phyloP scores from a whole-genome alignment of 2,329 filamentous ascomycete genomes.

The Penicillium sp. region DNA sequence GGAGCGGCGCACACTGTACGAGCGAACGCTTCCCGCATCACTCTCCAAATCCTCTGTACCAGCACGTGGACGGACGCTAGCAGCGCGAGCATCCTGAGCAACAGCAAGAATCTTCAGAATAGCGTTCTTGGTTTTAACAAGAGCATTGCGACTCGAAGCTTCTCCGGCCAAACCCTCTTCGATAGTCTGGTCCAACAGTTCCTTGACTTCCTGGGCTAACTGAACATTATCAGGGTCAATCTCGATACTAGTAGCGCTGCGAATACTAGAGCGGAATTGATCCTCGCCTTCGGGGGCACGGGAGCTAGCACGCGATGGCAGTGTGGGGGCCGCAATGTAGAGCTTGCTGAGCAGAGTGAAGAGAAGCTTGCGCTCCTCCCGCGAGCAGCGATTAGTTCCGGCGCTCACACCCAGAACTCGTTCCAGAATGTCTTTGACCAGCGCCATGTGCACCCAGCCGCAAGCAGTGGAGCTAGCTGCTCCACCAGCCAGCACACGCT shows the following conservation, averaged over 20 bases:
- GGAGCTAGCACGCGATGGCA: conserved; percentile 44
- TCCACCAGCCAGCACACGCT: conserved; percentile 48
- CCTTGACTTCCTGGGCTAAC: conserved; percentile 58
- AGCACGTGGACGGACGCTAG: conserved; percentile 39
- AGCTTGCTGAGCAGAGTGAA: conserved; percentile 80
- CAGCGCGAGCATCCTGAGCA: conserved; percentile 51
- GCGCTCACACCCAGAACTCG: conserved; percentile 61
- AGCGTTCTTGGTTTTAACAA: conserved; percentile 52
- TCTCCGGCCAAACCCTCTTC: conserved; percentile 49
- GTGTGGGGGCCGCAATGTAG: conserved; percentile 70
- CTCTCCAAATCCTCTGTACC: conserved; percentile 38
- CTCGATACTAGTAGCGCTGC: conserved; percentile 54
- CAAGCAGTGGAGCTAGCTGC: conserved; percentile 63
- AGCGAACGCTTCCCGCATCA: conserved; percentile 38
- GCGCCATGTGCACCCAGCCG: conserved; percentile 76
- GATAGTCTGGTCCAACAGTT: conserved; percentile 61
- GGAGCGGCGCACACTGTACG: conserved; percentile 35
- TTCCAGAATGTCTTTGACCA: conserved; percentile 78
- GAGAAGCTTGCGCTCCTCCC: conserved; percentile 84
- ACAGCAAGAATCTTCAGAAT: conserved; percentile 49
- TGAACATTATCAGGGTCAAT: conserved; percentile 57
- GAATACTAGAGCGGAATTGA: conserved; percentile 54
- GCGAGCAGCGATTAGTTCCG: conserved; percentile 40
- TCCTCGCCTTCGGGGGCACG: conserved; percentile 64
- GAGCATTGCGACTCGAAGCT: conserved; percentile 49